Conservation (phyloP, 768 basidiomycete species). For the Melanogaster broomeanus region DNA sequence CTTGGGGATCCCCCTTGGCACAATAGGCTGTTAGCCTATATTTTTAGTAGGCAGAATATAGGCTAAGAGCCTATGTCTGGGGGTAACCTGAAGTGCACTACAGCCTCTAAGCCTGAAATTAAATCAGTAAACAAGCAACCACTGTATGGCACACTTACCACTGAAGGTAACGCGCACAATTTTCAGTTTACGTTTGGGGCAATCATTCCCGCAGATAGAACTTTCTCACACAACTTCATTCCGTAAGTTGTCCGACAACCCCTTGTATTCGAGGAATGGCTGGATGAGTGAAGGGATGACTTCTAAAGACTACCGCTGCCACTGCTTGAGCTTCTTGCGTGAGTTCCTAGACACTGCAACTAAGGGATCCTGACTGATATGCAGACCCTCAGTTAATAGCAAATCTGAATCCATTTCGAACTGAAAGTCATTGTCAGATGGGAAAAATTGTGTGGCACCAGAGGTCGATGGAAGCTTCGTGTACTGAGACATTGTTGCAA, state of each 20-base stretch:
- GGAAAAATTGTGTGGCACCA: background rate
- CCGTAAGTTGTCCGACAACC: background rate
- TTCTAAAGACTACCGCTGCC: conserved; percentile 3
- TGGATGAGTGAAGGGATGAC: conserved; percentile 7
- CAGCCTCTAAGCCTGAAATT: background rate
- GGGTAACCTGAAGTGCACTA: too few relatives aligned
- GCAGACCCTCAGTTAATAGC: background rate
- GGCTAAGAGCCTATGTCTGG: too few relatives aligned
- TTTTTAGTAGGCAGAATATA: too few relatives aligned
- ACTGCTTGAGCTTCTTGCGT: conserved; percentile 5
- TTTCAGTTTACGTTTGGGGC: background rate
- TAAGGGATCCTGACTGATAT: background rate
- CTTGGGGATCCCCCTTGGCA: too few relatives aligned
- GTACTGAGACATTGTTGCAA: background rate
- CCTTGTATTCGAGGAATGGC: conserved; percentile 1
- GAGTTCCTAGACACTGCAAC: background rate
- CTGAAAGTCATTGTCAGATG: background rate
- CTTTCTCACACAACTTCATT: background rate
- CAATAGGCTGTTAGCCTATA: too few relatives aligned
- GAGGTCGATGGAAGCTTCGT: too few relatives aligned
- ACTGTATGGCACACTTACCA: background rate
- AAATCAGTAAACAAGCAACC: background rate
- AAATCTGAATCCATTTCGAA: background rate
- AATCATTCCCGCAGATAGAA: background rate
- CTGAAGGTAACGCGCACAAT: background rate